phyloP scores from a whole-genome alignment of 768 basidiomycete genomes.

The Boletus barrowsii region DNA sequence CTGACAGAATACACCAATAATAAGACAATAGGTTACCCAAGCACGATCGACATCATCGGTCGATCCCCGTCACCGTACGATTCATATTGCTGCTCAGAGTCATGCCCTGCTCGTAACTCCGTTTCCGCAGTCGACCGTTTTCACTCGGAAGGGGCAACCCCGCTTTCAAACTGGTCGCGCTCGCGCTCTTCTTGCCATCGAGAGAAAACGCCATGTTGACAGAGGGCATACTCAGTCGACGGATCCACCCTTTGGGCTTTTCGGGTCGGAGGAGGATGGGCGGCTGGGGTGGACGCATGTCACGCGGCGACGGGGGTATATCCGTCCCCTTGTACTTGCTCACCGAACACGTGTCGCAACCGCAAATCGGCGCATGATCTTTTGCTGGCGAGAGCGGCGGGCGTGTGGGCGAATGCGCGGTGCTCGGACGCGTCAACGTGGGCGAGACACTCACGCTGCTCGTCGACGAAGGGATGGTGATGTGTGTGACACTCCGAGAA shows the following conservation, averaged over 20 bases:
- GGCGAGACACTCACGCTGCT: constrained; percentile 4
- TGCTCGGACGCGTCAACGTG: constrained; percentile 14
- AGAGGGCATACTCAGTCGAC: constrained; percentile 73
- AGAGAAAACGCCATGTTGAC: constrained; percentile 58
- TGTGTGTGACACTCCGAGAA: constrained; percentile 29
- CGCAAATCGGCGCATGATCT: constrained; percentile 61
- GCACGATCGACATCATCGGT: constrained; percentile 25
- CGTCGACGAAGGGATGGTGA: constrained; percentile 19
- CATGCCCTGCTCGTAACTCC: constrained; percentile 34
- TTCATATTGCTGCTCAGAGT: constrained; percentile 32
- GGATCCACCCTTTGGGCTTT: constrained; percentile 71
- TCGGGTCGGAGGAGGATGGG: constrained; percentile 48
- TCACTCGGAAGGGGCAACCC: constrained; percentile 39
- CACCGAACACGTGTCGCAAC: constrained; percentile 62
- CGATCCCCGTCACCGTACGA: constrained; percentile 52
- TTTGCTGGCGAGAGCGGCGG: constrained; percentile 27
- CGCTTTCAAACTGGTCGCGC: constrained; percentile 37
- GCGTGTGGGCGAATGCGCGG: constrained; percentile 29
- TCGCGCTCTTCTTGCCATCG: constrained; percentile 54
- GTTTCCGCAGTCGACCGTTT: constrained; percentile 44
- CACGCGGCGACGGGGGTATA: constrained; percentile 26
- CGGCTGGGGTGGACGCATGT: constrained; percentile 41
- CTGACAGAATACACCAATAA: too few relatives aligned
- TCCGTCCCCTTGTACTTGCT: constrained; percentile 47
- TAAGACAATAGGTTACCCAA: neutral